Evolutionary conservation across 371 early-diverging fungal genomes (phyloP).

Genomic region (Quaeritorhiza haematococci): DNA sequence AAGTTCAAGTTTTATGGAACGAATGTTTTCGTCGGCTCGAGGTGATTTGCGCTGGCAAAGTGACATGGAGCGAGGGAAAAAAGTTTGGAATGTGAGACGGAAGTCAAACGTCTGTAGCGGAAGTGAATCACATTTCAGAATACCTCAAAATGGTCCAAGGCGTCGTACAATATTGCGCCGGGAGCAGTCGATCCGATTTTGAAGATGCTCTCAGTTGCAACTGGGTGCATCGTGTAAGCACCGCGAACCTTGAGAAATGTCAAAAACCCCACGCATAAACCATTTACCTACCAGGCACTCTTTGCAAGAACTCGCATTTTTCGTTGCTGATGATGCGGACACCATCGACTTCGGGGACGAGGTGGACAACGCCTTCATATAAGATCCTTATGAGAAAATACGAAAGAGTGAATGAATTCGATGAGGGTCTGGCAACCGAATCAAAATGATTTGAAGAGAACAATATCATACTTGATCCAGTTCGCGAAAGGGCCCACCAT

Average conservation of each 20-base stretch:
- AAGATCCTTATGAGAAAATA: neutral
- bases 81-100: neutral
- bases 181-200: constrained; percentile 91
- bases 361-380: constrained; percentile 71
- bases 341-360: constrained; percentile 88
- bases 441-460: neutral
- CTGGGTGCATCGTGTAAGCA: constrained; percentile 24
- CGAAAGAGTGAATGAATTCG: neutral
- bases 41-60: constrained; percentile 65
- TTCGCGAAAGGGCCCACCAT: constrained; percentile 94
- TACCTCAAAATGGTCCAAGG: constrained; percentile 83
- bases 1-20: constrained; percentile 74
- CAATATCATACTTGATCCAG: constrained; percentile 60
- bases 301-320: constrained; percentile 78
- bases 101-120: no score
- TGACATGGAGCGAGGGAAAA: neutral
- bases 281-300: constrained; percentile 68
- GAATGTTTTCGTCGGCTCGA: constrained; percentile 90
- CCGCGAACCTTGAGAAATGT: constrained; percentile 1
- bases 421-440: neutral
- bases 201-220: constrained; percentile 77
- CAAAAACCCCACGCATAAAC: neutral
- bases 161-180: constrained; percentile 91
- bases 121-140: no score
- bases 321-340: constrained; percentile 81